Conservation (phyloP, 305 asterid genomes). For the Solanum chacoense region DNA sequence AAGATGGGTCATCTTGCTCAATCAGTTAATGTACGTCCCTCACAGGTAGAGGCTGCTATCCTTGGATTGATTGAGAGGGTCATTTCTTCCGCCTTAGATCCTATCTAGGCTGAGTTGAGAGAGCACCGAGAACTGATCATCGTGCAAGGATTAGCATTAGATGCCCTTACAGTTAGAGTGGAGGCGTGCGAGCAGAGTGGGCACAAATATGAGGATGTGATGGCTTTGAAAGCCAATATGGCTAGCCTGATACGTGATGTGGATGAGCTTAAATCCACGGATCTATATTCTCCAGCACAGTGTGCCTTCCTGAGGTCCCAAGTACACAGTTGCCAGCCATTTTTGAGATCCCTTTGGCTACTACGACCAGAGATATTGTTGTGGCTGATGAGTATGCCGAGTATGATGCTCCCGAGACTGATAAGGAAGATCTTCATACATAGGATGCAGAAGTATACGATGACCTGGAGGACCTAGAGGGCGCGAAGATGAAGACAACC, state of each 20-base stretch:
- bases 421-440: neutral
- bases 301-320: neutral
- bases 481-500: neutral
- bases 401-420: neutral
- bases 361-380: neutral
- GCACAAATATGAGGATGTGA: neutral
- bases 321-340: neutral
- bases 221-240: neutral
- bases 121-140: neutral
- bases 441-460: neutral
- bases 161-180: neutral
- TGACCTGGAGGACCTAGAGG: neutral
- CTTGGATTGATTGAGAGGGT: neutral
- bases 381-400: neutral
- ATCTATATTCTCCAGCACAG: neutral
- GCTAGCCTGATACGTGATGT: neutral
- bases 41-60: neutral
- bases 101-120: neutral
- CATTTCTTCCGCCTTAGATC: neutral
- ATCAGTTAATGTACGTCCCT: neutral
- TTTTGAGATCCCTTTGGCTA: neutral
- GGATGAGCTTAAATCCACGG: neutral
- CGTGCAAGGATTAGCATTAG: neutral
- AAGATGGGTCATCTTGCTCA: neutral
- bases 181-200: neutral